Conservation (phyloP, 257 asterid genomes). For the Mentha longifolia region DNA sequence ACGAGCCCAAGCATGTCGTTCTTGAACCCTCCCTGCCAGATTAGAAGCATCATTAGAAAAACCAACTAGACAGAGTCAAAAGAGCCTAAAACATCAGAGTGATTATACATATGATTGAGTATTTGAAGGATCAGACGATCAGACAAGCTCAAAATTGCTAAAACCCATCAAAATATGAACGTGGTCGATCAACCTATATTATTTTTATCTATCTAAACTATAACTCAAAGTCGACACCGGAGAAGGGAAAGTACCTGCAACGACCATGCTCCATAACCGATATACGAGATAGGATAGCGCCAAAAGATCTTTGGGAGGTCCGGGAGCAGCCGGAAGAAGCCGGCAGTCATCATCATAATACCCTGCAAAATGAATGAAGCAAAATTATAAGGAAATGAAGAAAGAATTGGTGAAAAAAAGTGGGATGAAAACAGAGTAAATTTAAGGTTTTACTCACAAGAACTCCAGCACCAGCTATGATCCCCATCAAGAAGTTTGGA, state of each 20-base stretch:
- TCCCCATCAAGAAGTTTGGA: slow-evolving; percentile 93
- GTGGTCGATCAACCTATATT: no score
- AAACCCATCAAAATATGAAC: no score
- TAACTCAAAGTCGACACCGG: no score
- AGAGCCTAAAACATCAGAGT: neutral
- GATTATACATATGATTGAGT: no score
- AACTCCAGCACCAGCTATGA: slow-evolving; percentile 91
- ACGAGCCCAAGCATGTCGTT: slow-evolving; percentile 74
- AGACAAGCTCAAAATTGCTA: no score
- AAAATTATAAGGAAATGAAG: neutral
- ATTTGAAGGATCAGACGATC: no score
- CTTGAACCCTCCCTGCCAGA: slow-evolving; percentile 44
- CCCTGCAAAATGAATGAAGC: slow-evolving; percentile 50
- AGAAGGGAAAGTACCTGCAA: slow-evolving; percentile 59
- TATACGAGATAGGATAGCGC: slow-evolving; percentile 85
- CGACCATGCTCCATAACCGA: slow-evolving; percentile 89
- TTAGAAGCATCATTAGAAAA: neutral
- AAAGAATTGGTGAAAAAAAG: neutral
- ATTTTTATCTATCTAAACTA: no score
- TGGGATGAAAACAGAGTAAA: neutral
- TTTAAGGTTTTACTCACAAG: slow-evolving; percentile 55
- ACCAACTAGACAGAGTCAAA: neutral
- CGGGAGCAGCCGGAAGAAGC: slow-evolving; percentile 81
- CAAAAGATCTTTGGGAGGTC: slow-evolving; percentile 88
- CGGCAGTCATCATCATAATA: slow-evolving; percentile 96